Base-by-base conservation (phyloP, 352 stramenopile genomes). In the Phytophthora aleatoria region DNA sequence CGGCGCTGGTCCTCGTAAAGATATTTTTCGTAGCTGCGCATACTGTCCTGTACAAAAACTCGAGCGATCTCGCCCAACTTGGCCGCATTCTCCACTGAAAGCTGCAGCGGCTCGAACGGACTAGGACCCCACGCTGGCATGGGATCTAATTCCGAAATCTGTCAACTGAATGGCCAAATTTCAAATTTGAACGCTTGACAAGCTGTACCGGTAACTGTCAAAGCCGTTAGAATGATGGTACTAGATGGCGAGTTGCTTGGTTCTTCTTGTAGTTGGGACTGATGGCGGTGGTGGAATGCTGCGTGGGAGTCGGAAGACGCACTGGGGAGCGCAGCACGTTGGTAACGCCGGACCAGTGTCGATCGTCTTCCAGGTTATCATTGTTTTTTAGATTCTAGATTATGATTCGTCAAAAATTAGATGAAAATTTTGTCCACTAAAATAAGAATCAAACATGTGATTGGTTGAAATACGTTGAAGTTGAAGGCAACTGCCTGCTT, bases 21-120 rank as follows among this genome's bases (percentile, higher is more conserved):
- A 56, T 75, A 66, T 26, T 57, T 69, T 27, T 75, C 66, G 35
- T 73, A 77, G 43, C 64, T 72, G 30, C 30, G 57, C 35, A 74
- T 55, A 28, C 62, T 48, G 26, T 74, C 69, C 28, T 65, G 42
- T 16, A 75, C 66, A 41, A 77, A 74, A 24, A 70, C 54, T 16
- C 70, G 52, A n/a, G 67, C 70, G 39, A 74, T 71, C 26, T 77
- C 61, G 27, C 60, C 62, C 48, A 75, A 30, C 16, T 64, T 64
- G 36, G 27, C 43, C 3, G 58, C 70, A 47, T 77, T 58, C 1
- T 67, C 65, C 9, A 67, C 52, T n/a, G 61, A 73, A 8, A 77
- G 59, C 42, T 63, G 61, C 43, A 75, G 50, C 35, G 54, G 50
- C 7, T 44, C 66, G 48, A 77, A 77, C 42, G 70, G 70, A 66